Evolutionary conservation across 2,329 filamentous ascomycete species (phyloP).

Genomic region (Trichophaea hybrida): DNA sequence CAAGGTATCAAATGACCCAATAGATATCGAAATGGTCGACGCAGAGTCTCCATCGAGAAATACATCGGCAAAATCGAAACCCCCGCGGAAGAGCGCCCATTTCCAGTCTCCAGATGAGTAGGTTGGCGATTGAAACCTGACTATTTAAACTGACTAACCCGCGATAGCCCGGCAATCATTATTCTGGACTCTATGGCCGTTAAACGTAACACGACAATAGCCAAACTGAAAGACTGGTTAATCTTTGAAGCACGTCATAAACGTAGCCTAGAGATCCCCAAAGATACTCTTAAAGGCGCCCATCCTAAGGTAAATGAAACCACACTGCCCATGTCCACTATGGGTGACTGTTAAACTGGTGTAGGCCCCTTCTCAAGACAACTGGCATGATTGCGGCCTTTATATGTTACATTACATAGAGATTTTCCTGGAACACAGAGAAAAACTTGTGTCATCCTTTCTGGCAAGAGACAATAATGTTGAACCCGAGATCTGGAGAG

Average conservation of each 20-base stretch:
- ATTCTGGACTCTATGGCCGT: constrained; percentile 72
- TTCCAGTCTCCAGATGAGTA: not conserved
- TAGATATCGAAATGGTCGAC: not conserved
- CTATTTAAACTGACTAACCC: constrained; percentile 27
- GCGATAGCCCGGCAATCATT: constrained; percentile 55
- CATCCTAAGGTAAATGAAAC: constrained; percentile 16
- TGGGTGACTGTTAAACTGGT: not conserved
- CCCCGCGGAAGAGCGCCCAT: not conserved
- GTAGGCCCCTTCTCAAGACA: constrained; percentile 58
- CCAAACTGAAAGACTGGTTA: constrained; percentile 63
- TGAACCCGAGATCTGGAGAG: constrained; percentile 17
- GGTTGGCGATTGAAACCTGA: not conserved
- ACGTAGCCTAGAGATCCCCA: constrained; percentile 31
- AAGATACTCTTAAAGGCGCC: constrained; percentile 32
- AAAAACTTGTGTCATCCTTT: constrained; percentile 52
- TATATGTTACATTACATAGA: constrained; percentile 75
- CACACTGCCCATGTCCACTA: not conserved
- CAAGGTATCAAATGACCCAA: not conserved
- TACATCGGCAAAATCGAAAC: not conserved
- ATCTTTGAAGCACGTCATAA: constrained; percentile 55
- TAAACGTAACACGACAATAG: constrained; percentile 44
- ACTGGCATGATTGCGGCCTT: constrained; percentile 79
- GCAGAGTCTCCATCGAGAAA: not conserved
- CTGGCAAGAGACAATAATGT: constrained; percentile 31
- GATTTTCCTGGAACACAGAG: constrained; percentile 63